Evolutionary conservation across 768 basidiomycete species (phyloP), one percentile per base, ranked within the genome.

Genomic region (Leccinum olivaceopallidum): DNA sequence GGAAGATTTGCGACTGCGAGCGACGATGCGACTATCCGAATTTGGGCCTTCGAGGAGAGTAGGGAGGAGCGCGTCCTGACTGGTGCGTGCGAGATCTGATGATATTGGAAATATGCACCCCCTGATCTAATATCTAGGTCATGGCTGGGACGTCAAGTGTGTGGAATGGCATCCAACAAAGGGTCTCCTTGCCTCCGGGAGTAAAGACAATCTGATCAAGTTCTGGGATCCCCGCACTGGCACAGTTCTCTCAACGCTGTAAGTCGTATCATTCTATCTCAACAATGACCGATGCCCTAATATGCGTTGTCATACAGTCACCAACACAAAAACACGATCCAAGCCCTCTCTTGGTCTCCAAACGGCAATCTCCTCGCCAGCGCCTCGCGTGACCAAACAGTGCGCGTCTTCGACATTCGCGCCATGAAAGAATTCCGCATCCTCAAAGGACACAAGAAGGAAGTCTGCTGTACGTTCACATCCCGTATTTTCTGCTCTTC

Each of bases 131-230:
- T 57, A 42, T 42, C 34, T 54, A 94, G 95, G 95, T n/a, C 96
- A 98, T 67, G 95, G 95, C 5, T 98, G 95, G 95, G 97, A 99
- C 68, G 97, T 99, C 22, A 92, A 95, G 71, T 97, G 94, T 61
- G 94, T 98, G 1, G 90, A 98, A 78, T 99, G 97, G 97, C 97
- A 99, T 76, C 94, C 95, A 5, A 93, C 90, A 0, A 98, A 98
- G 75, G 96, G 96, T 10, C 80, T 99, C 9, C 83, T 99, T 22
- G 94, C 92, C 6, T 95, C 93, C 4, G 97, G 97, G 26, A 94
- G 92, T 67, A 98, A 98, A 76, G 97, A 99, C 76, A 97, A 98
- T 74, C 85, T 94, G 67, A 94, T 98, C 76, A 98, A 98, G 69
- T 99, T 99, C 77, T 99, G 97, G 97, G 97, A 99, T 73, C 97